Evolutionary conservation across 2,329 filamentous ascomycete species (phyloP), one percentile per base, ranked within the genome.

Genomic region (Blastomyces gilchristii): DNA sequence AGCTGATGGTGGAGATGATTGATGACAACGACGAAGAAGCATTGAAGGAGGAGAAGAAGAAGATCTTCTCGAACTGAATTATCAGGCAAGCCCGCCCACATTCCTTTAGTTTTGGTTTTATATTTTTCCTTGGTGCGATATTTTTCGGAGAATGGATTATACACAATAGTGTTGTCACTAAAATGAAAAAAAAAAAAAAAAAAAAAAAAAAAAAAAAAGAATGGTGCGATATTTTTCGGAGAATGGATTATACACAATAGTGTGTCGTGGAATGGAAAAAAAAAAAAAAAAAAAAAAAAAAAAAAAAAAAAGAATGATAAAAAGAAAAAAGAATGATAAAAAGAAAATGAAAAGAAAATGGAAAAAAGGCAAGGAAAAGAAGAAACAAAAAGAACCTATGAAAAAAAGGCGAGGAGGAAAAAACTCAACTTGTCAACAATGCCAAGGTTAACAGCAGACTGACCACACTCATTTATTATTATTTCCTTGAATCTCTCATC

Each of bases 391-490:
- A 22, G n/a, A 14, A 28, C 14, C 12, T 0, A 8, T 12, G 14
- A 14, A 31, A 28, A 11, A 22, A 52, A 14, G 16, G 16, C 14
- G 14, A 37, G 34, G 34, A 37, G 41, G 14, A 52, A 52, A 28
- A 52, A 28, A 16, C 4, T 25, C 49, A 52, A 25, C 49, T 52
- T 16, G 37, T 39, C 37, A 39, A 39, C 37, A 39, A 12, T 39
- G 49, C 8, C 49, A 52, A 52, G 16, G n/a, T 31, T 12, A 39
- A 25, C 22, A 12, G 31, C 54, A 57, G 28, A 52, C n/a, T 22
- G n/a, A 52, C 61, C 67, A 72, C 73, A 67, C 67, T 74, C 71
- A 50, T 70, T 74, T 67, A 22, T 22, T 67, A 22, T 22, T 22
- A 61, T n/a, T 31, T 37, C 14, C 22, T 9, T 14, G 7, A 2